Base-by-base conservation (phyloP, 2,329 filamentous ascomycete species). In the Epichloe brachyelytri region DNA sequence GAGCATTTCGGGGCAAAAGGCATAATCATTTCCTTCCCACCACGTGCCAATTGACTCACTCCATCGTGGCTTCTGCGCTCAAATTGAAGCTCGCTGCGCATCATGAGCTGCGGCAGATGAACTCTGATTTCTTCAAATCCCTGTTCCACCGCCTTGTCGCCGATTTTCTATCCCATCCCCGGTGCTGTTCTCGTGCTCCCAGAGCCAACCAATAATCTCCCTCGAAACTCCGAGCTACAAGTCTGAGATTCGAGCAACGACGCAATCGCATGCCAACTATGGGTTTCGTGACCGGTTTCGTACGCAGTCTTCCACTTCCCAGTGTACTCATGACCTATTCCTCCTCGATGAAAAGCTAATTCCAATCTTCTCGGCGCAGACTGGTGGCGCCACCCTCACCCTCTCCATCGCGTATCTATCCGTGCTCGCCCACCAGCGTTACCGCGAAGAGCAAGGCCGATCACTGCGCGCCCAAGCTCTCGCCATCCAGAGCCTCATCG, bases 211-310 rank as follows among this genome's bases (percentile, higher is more conserved):
- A 33, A 30, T 37, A 58, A 60, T 63, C 62, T 63, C 62, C 59
- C 60, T 60, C 60, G 64, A 53, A 64, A 53, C 54, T 34, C 36
- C 46, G 26, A 44, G 51, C 46, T 37, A 36, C 33, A 10, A 20
- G 17, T 19, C 10, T 19, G 20, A 17, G 26, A 22, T 48, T 43
- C 38, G 36, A 52, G 45, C 43, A 48, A 43, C 43, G 30, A 43
- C 7, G 19, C 19, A 43, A 12, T 20, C 12, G 19, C 11, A 10
- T 37, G 36, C 22, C 46, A 20, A 69, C 53, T 58, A 88, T 88
- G 85, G 83, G 85, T 63, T 87, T 88, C 73, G 76, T 79, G 57
- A 76, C 80, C 41, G 85, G 86, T 59, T 86, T 89, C 65, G 86
- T 89, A 76, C 7, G 47, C 39, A 49, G 8, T 8, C 12, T 6